Conservation (phyloP, 441 rosid genomes). For the Erodium chrysanthum region DNA sequence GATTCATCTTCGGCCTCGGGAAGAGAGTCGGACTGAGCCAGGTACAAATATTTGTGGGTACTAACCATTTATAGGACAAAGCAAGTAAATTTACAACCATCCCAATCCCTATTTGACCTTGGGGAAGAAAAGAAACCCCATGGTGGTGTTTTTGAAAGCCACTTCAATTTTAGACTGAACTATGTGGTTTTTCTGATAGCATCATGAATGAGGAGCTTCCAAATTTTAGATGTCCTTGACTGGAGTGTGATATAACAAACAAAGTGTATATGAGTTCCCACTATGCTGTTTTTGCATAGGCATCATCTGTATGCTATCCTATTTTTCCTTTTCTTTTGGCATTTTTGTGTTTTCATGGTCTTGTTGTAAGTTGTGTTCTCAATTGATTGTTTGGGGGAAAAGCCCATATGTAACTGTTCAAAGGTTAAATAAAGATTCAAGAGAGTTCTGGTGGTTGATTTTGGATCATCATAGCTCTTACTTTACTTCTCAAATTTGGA, state of each 20-base stretch:
- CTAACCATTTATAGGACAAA: constrained; percentile 27
- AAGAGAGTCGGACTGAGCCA: constrained; percentile 34
- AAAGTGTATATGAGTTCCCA: constrained; percentile 14
- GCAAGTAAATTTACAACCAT: constrained; percentile 10
- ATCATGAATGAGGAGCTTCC: constrained; percentile 21
- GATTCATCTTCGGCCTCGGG: constrained; percentile 29
- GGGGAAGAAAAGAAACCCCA: too few relatives aligned
- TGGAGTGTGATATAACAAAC: neutral
- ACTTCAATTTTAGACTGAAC: constrained; percentile 4
- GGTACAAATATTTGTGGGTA: constrained; percentile 13
- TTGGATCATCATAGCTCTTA: neutral
- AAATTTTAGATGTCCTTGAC: constrained; percentile 31
- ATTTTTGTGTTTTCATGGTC: too few relatives aligned
- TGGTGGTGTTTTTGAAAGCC: too few relatives aligned
- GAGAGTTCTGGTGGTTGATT: neutral
- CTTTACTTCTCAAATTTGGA: neutral
- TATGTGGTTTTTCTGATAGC: constrained; percentile 10
- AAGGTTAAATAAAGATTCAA: neutral
- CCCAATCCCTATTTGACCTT: too few relatives aligned
- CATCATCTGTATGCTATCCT: constrained; percentile 1
- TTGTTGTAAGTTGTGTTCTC: too few relatives aligned
- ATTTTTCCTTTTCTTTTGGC: neutral
- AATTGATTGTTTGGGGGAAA: too few relatives aligned
- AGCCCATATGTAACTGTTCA: neutral
- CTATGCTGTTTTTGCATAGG: constrained; percentile 2